A percentile compares a stretch with the other conserved stretches of the same genome.
Conservation (phyloP, 495 filamentous ascomycete genomes). For the Rhypophila decipiens region DNA sequence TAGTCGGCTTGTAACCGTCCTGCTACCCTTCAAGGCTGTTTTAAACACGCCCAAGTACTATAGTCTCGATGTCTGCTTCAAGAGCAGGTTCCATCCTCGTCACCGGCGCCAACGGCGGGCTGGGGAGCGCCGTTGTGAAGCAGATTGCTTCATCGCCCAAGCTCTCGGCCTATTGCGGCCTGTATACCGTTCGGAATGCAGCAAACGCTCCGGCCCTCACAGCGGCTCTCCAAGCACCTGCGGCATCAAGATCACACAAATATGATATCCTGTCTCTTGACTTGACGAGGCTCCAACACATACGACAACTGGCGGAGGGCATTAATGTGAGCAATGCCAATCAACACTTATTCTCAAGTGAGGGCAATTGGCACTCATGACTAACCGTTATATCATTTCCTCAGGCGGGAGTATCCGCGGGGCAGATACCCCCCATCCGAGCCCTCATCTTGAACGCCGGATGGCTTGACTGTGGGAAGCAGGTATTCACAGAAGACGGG, state of each 20-base stretch:
- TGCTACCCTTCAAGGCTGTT: no score
- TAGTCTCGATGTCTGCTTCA: background rate
- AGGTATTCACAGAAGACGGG: conserved; percentile 23
- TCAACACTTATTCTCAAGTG: no score
- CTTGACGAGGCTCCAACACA: conserved; percentile 4
- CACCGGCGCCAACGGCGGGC: conserved; percentile 19
- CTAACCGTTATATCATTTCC: background rate
- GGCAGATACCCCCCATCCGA: conserved; percentile 31
- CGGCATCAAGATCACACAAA: conserved; percentile 5
- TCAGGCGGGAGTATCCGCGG: conserved; percentile 19
- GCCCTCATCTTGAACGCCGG: conserved; percentile 39
- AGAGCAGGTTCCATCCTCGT: conserved; percentile 11
- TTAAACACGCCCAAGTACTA: no score
- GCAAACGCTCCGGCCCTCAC: conserved; percentile 18
- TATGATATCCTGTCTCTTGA: conserved; percentile 13
- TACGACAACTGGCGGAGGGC: conserved; percentile 6
- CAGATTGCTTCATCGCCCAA: conserved; percentile 36
- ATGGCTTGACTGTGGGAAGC: conserved; percentile 15
- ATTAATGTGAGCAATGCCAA: conserved; percentile 10
- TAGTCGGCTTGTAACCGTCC: no score
- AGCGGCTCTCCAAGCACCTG: conserved; percentile 15
- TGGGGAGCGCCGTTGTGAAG: conserved; percentile 40
- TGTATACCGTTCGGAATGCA: conserved; percentile 30
- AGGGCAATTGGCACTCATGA: background rate
- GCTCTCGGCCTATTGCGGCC: conserved; percentile 23